These are phyloP conservation scores for Colletotrichum sp. DNA, from an alignment of 2,329 filamentous ascomycete species.

Conservation along the genomic window DNA sequence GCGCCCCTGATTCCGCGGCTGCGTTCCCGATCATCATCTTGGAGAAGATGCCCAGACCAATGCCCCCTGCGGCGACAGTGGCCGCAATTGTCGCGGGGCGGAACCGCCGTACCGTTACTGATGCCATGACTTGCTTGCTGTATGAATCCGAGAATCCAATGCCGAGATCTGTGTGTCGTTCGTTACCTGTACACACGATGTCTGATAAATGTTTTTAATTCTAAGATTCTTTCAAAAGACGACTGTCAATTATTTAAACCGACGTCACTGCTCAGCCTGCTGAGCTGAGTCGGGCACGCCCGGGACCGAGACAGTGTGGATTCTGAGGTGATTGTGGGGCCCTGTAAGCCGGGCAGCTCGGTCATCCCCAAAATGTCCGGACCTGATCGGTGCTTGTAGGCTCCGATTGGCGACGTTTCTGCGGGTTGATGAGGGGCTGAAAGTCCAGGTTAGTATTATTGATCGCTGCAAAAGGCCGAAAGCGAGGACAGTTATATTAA, in stretches of 20 bases:
- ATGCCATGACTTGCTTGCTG: neutral
- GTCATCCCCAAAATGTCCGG: conserved; percentile 21
- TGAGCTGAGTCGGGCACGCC: neutral
- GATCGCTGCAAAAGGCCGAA: neutral
- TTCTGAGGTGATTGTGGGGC: neutral
- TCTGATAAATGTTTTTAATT: neutral
- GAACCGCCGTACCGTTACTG: neutral
- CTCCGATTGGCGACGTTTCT: neutral
- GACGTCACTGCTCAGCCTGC: neutral
- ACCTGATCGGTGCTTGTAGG: neutral
- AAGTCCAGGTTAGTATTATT: neutral
- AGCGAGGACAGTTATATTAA: neutral
- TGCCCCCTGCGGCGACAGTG: conserved; percentile 19
- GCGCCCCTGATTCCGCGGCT: neutral
- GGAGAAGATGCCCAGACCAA: conserved; percentile 18
- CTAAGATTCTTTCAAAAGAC: fast-evolving
- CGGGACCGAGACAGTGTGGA: neutral
- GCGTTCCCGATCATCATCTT: conserved; percentile 26
- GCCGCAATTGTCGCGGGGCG: conserved; percentile 27
- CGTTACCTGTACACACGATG: neutral
- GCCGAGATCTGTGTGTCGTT: neutral
- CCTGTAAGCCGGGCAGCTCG: conserved; percentile 1
- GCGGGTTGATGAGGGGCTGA: neutral
- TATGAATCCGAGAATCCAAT: neutral
- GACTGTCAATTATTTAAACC: neutral